phyloP scores from a whole-genome alignment of 305 asterid species.

The Fraxinus angustifolia region DNA sequence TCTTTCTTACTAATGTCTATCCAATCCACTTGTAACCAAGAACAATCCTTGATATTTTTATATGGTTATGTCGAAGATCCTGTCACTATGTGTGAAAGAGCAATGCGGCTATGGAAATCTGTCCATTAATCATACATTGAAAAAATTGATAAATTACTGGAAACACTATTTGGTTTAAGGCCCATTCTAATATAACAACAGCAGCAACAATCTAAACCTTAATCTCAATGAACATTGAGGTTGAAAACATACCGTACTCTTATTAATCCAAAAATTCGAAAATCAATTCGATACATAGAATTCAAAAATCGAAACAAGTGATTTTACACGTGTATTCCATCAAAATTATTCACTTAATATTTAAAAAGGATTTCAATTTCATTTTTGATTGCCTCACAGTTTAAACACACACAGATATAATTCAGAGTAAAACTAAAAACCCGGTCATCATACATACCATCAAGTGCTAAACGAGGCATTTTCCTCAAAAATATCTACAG shows the following conservation, averaged over 20 bases:
- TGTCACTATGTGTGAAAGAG: not conserved
- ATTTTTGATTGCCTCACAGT: not conserved
- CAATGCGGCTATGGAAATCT: not conserved
- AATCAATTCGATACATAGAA: not conserved
- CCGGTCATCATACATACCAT: slow-evolving; percentile 21
- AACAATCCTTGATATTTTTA: not conserved
- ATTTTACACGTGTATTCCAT: not conserved
- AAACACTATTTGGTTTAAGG: not conserved
- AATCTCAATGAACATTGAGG: not conserved
- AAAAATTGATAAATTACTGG: not conserved
- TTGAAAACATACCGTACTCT: not conserved
- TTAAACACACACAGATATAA: not conserved
- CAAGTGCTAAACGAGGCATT: slow-evolving; percentile 29
- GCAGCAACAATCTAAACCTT: not conserved
- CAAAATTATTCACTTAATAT: not conserved
- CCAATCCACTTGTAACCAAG: not conserved
- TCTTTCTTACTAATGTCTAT: not conserved
- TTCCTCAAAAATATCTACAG: slow-evolving; percentile 13
- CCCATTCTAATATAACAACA: not conserved
- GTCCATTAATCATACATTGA: not conserved
- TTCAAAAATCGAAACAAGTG: not conserved
- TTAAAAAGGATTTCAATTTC: not conserved
- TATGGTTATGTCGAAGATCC: not conserved
- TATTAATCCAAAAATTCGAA: not conserved
- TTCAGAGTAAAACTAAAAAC: not conserved